Evolutionary conservation across 192 early-diverging fungal genomes (phyloP), one percentile per base, ranked within the genome.

Genomic region (Coemansia sp.): DNA sequence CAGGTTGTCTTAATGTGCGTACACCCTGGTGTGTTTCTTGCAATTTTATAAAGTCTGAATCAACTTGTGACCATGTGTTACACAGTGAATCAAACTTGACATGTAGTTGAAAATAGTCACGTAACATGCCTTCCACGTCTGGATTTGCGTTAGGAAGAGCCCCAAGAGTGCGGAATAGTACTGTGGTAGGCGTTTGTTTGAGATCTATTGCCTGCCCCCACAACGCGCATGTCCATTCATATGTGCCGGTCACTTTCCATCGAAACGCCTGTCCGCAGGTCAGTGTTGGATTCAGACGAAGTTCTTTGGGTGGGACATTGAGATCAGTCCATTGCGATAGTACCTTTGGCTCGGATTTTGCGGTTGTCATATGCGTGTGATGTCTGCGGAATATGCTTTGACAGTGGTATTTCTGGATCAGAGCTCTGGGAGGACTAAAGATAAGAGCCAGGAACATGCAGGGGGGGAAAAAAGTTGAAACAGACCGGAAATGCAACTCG

Each of bases 191-290:
- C 10, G 85, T 87, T 67, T 94, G 90, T 57, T 83, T 83, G 25
- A 92, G 65, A 5, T 88, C 79, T 2, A 94, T 74, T 30, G 86
- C 83, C 51, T 72, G 72, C 53, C 74, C 84, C 60, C 77, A 76
- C 27, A 95, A 63, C 27, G 84, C 64, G 61, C 76, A 73, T 53
- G 77, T 80, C 90, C 90, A 92, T 63, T 92, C 78, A 55, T 74
- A 39, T 24, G 74, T 60, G 24, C 86, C 85, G 0, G 88, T 88
- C 25, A 76, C n/a, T 51, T 85, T 81, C 96, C 96, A 98, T 0
- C 92, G 86, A 73, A 98, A 98, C 22, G 89, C 84, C 71, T 98
- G 96, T 2, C 95, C 96, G 76, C 91, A 93, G 25, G 85, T 84
- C 30, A 98, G 84, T 3, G 94, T 95, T 2, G 86, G 88, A 11